Evolutionary conservation across 202 grass and related monocot genomes (phyloP).

Genomic region (Dendrocalamus latiflorus): DNA sequence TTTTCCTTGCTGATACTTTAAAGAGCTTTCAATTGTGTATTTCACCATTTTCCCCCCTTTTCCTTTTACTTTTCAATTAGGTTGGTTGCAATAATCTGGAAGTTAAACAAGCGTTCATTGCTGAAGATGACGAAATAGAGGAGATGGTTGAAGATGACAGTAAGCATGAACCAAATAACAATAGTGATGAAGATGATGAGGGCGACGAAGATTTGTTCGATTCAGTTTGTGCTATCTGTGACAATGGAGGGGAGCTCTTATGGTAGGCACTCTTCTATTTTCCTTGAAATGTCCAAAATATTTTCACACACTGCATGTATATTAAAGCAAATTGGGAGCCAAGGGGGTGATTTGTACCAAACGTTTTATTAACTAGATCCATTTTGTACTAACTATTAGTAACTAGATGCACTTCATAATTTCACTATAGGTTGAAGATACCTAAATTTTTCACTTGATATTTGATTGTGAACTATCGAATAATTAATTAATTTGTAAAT

Average conservation of each 20-base stretch:
- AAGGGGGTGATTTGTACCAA: neutral
- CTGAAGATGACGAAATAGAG: conserved; percentile 23
- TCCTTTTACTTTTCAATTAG: conserved; percentile 17
- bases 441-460: too few species aligned
- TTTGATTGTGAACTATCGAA: too few species aligned
- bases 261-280: conserved; percentile 37
- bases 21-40: neutral
- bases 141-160: conserved; percentile 27
- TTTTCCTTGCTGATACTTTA: neutral
- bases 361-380: neutral
- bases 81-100: conserved; percentile 27
- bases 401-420: neutral
- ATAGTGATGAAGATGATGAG: conserved; percentile 34
- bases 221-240: conserved; percentile 73
- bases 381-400: neutral
- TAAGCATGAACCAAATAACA: neutral
- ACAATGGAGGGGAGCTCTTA: conserved; percentile 65
- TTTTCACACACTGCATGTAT: neutral
- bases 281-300: neutral
- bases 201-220: conserved; percentile 53
- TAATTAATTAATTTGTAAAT: too few species aligned
- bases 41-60: neutral
- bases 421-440: neutral
- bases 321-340: neutral
- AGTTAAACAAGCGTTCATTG: conserved; percentile 36